phyloP scores from a whole-genome alignment of 202 grass and related monocot species.

The Zoysia matrella region DNA sequence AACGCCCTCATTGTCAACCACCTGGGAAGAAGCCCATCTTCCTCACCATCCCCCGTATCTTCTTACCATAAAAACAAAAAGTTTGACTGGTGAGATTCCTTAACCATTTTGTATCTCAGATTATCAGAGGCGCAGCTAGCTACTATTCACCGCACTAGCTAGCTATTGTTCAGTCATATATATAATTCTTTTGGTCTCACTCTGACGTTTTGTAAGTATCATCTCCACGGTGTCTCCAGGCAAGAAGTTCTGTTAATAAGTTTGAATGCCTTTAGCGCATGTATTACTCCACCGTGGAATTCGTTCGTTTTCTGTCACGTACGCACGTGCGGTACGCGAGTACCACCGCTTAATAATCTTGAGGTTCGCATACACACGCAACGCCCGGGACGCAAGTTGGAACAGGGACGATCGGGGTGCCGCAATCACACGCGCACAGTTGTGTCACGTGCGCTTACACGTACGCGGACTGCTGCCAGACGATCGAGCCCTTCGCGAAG shows the following conservation, averaged over 20 bases:
- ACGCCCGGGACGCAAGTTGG: no score
- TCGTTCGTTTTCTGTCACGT: no score
- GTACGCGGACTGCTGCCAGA: no score
- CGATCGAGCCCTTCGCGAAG: no score
- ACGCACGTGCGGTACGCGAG: no score
- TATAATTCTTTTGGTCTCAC: neutral
- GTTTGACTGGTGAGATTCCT: neutral
- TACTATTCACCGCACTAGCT: neutral
- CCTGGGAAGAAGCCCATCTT: neutral
- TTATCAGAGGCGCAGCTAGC: neutral
- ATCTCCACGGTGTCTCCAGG: neutral
- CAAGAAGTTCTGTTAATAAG: neutral
- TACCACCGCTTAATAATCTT: no score
- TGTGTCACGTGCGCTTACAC: no score
- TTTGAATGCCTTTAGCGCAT: no score
- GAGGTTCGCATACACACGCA: no score
- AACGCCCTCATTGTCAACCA: slow-evolving; percentile 12
- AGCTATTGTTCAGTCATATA: neutral
- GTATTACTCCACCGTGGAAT: no score
- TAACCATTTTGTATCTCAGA: neutral
- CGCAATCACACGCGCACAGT: no score
- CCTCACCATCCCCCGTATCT: neutral
- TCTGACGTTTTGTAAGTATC: neutral
- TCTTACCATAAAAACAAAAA: neutral
- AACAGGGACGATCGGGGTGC: no score